Conservation (phyloP, 106 monocot genomes). For the Posidonia australis region DNA sequence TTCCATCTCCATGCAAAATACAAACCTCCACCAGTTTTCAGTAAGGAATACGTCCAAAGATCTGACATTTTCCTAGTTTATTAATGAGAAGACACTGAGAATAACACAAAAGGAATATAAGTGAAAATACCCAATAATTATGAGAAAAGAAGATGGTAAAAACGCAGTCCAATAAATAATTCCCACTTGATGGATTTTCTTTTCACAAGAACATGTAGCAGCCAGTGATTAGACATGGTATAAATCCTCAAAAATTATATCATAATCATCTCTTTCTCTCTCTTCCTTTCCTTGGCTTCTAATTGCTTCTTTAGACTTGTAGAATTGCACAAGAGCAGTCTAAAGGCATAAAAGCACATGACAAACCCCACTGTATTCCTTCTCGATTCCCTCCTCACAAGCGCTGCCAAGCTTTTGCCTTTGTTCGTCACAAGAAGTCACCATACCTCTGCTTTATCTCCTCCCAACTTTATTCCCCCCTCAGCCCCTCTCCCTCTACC, state of each 20-base stretch:
- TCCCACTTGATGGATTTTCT: neutral
- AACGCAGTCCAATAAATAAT: neutral
- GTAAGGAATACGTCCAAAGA: too few relatives aligned
- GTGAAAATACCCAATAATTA: too few relatives aligned
- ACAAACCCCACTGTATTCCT: conserved; percentile 6
- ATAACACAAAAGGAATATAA: too few relatives aligned
- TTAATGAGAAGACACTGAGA: too few relatives aligned
- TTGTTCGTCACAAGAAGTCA: conserved; percentile 81
- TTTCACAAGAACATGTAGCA: neutral
- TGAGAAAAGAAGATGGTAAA: too few relatives aligned
- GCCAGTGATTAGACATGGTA: neutral
- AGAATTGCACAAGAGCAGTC: neutral
- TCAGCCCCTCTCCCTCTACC: neutral
- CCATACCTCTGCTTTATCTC: conserved; percentile 39
- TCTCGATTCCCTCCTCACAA: conserved; percentile 34
- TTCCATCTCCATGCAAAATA: too few relatives aligned
- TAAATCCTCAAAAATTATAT: neutral
- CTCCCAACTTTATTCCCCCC: conserved; percentile 13
- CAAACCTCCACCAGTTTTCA: too few relatives aligned
- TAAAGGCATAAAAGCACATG: conserved; percentile 11
- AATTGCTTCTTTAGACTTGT: neutral
- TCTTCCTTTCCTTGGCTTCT: neutral
- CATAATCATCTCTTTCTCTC: neutral
- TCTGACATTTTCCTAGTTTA: too few relatives aligned
- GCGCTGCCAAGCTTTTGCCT: conserved; percentile 24